phyloP scores from a whole-genome alignment of 768 basidiomycete species.

The Phaeolepiota aurea region DNA sequence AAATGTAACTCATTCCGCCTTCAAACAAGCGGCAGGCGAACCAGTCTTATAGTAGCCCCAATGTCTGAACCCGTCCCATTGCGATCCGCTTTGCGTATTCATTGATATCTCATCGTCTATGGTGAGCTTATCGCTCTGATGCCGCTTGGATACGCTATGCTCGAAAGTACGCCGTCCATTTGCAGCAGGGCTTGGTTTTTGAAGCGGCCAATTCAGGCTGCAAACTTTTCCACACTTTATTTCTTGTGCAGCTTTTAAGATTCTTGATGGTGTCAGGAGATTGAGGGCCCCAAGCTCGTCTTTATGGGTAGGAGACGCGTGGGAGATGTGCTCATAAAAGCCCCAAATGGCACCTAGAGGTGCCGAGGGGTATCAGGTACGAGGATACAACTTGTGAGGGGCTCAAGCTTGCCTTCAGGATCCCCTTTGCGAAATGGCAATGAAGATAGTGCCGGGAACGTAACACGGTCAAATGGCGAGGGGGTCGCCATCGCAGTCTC shows the following conservation, averaged over 20 bases:
- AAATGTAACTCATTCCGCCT: background rate
- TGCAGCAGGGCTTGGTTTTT: background rate
- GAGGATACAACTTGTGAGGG: background rate
- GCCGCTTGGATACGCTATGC: constrained; percentile 12
- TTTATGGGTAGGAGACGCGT: background rate
- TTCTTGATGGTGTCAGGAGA: background rate
- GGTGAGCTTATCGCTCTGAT: constrained; percentile 5
- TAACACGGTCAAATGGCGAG: background rate
- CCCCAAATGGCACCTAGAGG: background rate
- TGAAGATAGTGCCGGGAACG: background rate
- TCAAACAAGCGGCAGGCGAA: constrained; percentile 2
- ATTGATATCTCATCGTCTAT: constrained; percentile 14
- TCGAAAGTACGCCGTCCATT: constrained; percentile 4
- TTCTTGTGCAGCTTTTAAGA: constrained; percentile 1
- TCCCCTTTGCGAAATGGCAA: constrained; percentile 1
- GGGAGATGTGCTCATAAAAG: background rate
- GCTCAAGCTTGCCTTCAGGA: background rate
- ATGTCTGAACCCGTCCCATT: constrained; percentile 17
- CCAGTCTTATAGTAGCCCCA: constrained; percentile 13
- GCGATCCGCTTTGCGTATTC: constrained; percentile 16
- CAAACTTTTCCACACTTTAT: background rate
- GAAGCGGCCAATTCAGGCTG: constrained; percentile 1
- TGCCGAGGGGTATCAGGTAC: background rate
- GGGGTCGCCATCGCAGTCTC: background rate
- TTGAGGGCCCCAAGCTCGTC: constrained; percentile 2